phyloP scores from a whole-genome alignment of 192 early-diverging fungal genomes.

The Radiomyces spectabilis region DNA sequence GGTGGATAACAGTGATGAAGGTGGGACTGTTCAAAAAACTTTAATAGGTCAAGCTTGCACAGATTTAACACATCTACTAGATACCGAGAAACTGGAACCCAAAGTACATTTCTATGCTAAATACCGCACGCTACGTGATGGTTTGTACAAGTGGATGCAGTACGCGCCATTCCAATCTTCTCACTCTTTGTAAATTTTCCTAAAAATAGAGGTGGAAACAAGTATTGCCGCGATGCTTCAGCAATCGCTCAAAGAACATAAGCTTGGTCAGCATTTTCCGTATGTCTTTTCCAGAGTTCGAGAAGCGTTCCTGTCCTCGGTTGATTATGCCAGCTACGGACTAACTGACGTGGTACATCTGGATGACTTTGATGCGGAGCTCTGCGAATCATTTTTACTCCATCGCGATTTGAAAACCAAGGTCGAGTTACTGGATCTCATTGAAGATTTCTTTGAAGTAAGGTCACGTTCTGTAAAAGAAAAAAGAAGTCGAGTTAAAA shows the following conservation, averaged over 20 bases:
- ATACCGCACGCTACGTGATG: conserved; percentile 39
- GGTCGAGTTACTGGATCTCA: conserved; percentile 36
- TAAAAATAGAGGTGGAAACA: conserved; percentile 38
- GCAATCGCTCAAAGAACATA: conserved; percentile 28
- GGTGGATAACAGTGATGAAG: conserved; percentile 18
- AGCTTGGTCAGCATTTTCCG: conserved; percentile 38
- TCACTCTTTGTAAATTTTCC: background rate
- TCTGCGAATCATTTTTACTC: conserved; percentile 37
- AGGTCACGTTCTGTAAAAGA: background rate
- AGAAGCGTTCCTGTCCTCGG: conserved; percentile 35
- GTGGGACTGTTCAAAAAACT: too few species aligned
- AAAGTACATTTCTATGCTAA: conserved; percentile 46
- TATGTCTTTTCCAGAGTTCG: conserved; percentile 38
- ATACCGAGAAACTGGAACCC: conserved; percentile 7
- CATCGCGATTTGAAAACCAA: conserved; percentile 44
- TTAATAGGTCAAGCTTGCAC: too few species aligned
- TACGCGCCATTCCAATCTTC: background rate
- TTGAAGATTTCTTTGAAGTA: conserved; percentile 51
- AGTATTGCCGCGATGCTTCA: conserved; percentile 33
- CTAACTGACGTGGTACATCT: conserved; percentile 47
- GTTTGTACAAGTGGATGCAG: conserved; percentile 10
- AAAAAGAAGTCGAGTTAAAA: background rate
- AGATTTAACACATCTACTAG: background rate
- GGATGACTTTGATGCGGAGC: conserved; percentile 39
- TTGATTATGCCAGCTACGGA: conserved; percentile 56